Percentiles rank a stretch among this genome's conserved stretches.
Evolutionary conservation across 2,329 filamentous ascomycete genomes (phyloP).

Genomic region (Emydomyces testavorans): DNA sequence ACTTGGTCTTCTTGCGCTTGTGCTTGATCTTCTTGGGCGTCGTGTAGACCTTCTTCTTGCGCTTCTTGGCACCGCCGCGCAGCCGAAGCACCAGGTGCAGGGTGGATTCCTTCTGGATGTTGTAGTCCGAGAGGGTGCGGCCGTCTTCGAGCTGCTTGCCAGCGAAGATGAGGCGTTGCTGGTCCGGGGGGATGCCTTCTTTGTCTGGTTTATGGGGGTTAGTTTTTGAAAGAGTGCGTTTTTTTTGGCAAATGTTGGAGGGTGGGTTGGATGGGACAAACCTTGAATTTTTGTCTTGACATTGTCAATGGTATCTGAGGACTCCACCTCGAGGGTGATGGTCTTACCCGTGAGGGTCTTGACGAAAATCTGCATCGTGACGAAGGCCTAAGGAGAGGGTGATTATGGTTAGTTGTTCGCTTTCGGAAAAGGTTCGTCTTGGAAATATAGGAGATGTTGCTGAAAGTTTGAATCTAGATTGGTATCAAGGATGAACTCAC

Average conservation of each 20-base stretch:
- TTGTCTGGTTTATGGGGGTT: conserved; percentile 54
- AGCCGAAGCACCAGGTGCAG: conserved; percentile 96
- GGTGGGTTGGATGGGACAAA: conserved; percentile 23
- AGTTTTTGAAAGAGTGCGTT: conserved; percentile 6
- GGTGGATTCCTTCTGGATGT: conserved; percentile 99
- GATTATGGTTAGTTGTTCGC: conserved; percentile 1
- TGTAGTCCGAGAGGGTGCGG: conserved; percentile 98
- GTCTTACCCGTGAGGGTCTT: conserved; percentile 92
- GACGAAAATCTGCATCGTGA: conserved; percentile 46
- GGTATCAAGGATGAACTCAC: conserved; percentile 30
- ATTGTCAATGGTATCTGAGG: conserved; percentile 99
- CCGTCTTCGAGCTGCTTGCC: conserved; percentile 99
- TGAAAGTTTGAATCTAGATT: neutral
- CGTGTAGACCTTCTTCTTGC: conserved; percentile 99
- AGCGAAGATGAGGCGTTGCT: conserved; percentile 99
- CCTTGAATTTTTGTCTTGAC: conserved; percentile 94
- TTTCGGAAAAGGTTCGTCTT: no score
- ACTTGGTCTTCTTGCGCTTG: conserved; percentile 99
- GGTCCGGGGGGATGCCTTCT: conserved; percentile 98
- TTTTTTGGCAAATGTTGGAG: neutral
- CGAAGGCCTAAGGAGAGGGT: conserved; percentile 29
- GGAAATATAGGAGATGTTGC: no score
- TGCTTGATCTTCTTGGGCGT: conserved; percentile 99
- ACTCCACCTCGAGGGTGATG: conserved; percentile 99
- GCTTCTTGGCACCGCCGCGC: conserved; percentile 98